A percentile compares a stretch with the other conserved stretches of the same genome.
These are phyloP conservation scores for Paralagenidium karlingii DNA, from an alignment of 352 stramenopile species.

Conservation along the genomic window DNA sequence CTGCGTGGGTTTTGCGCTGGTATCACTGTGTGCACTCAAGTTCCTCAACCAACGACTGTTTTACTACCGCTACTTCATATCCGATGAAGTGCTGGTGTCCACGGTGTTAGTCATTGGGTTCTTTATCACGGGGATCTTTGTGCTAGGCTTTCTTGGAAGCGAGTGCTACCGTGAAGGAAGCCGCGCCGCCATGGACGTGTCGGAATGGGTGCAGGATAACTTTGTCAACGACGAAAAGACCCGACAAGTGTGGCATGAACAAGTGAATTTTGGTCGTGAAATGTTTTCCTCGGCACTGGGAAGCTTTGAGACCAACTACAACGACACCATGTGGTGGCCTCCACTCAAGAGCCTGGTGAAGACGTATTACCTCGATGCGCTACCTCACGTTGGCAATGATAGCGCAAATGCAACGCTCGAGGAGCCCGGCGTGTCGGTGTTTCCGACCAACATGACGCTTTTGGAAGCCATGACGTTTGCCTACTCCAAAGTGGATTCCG, in stretches of 20 bases:
- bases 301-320: constrained; percentile 78
- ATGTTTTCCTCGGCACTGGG: constrained; percentile 72
- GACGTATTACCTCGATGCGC: constrained; percentile 71
- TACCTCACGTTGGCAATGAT: constrained; percentile 34
- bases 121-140: constrained; percentile 68
- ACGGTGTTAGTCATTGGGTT: constrained; percentile 66
- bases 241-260: constrained; percentile 68
- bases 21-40: constrained; percentile 56
- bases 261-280: constrained; percentile 64
- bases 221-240: constrained; percentile 82
- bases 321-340: constrained; percentile 83
- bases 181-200: constrained; percentile 53
- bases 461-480: constrained; percentile 57
- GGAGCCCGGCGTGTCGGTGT: not conserved
- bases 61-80: constrained; percentile 84
- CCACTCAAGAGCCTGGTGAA: constrained; percentile 71
- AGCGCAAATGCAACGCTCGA: constrained; percentile 28
- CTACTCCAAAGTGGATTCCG: constrained; percentile 74
- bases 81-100: constrained; percentile 78
- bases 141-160: constrained; percentile 69
- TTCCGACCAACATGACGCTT: constrained; percentile 72
- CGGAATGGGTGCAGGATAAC: constrained; percentile 73
- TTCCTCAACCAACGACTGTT: constrained; percentile 76
- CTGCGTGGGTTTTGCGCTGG: constrained; percentile 51
- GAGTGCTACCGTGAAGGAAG: constrained; percentile 82